Evolutionary conservation across 1,284 basidiomycete genomes (phyloP), one percentile per base, ranked within the genome.

Genomic region (Ceratobasidium sp.): DNA sequence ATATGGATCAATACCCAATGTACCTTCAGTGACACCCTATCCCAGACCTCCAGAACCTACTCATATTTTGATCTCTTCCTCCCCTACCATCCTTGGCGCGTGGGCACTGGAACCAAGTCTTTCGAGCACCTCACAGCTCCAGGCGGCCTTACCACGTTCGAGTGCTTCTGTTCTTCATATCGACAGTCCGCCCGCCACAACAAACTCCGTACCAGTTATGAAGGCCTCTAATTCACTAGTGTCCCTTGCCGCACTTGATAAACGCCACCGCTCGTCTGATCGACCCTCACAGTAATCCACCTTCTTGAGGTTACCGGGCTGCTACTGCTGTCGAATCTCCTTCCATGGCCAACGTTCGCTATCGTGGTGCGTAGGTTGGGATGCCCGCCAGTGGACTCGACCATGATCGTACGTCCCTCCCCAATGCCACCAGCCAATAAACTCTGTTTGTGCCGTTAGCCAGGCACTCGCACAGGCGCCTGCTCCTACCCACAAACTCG

Each of bases 221-320:
- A n/a, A n/a, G n/a, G n/a, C n/a, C n/a, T n/a, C n/a, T n/a, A n/a
- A n/a, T n/a, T n/a, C n/a, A n/a, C n/a, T n/a, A n/a, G n/a, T n/a
- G n/a, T n/a, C n/a, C n/a, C n/a, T n/a, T n/a, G n/a, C n/a, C n/a
- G n/a, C n/a, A n/a, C n/a, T n/a, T n/a, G n/a, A n/a, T n/a, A n/a
- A n/a, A n/a, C n/a, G n/a, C n/a, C n/a, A n/a, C n/a, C n/a, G n/a
- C n/a, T n/a, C n/a, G n/a, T n/a, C n/a, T n/a, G n/a, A n/a, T n/a
- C n/a, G n/a, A n/a, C n/a, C n/a, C n/a, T n/a, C n/a, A n/a, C n/a
- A n/a, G n/a, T n/a, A n/a, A 83, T 94, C 15, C 86, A 91, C 61
- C 84, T 94, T 2, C 93, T 93, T 0, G 93, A 94, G 79, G 88
- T 94, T 6, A 94, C 93, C 2, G 93, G 93, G 0, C 81, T 94